Evolutionary conservation across 805 yeast species (phyloP).

Genomic region (Candida saitoana): DNA sequence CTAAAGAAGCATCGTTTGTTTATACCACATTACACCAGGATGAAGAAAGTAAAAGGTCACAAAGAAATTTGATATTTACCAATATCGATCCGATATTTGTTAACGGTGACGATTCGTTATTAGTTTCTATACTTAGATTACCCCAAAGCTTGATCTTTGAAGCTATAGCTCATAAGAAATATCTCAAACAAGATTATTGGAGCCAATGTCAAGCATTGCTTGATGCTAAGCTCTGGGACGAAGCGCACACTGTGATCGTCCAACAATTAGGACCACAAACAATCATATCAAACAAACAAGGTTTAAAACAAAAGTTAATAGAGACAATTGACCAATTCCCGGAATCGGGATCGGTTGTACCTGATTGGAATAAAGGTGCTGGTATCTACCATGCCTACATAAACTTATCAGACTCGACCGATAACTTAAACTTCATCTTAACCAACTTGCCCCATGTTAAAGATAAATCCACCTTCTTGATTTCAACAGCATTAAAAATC

Average conservation of each 20-base stretch:
- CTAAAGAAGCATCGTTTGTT: slow-evolving; percentile 61
- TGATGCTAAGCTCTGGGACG: slow-evolving; percentile 53
- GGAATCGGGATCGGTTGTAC: slow-evolving; percentile 29
- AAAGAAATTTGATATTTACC: slow-evolving; percentile 33
- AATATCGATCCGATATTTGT: slow-evolving; percentile 29
- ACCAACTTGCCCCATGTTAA: slow-evolving; percentile 43
- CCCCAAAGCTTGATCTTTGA: slow-evolving; percentile 49
- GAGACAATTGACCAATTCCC: slow-evolving; percentile 44
- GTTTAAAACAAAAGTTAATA: slow-evolving; percentile 33
- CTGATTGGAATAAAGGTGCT: slow-evolving; percentile 56
- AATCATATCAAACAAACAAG: slow-evolving; percentile 46
- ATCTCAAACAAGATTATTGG: slow-evolving; percentile 47
- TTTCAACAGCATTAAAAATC: slow-evolving; percentile 48
- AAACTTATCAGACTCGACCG: slow-evolving; percentile 8
- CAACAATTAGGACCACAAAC: slow-evolving; percentile 67
- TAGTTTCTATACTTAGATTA: slow-evolving; percentile 40
- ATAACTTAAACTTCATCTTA: slow-evolving; percentile 36
- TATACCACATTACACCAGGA: slow-evolving; percentile 55
- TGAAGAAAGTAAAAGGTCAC: slow-evolving; percentile 34
- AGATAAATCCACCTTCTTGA: slow-evolving; percentile 20
- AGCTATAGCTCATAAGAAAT: slow-evolving; percentile 57
- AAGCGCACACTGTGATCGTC: slow-evolving; percentile 60
- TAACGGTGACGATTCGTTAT: slow-evolving; percentile 26
- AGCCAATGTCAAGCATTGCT: slow-evolving; percentile 60
- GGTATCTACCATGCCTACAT: slow-evolving; percentile 54